Base-by-base conservation (phyloP, 306 rosid genomes). In the Pyrus betulifolia region DNA sequence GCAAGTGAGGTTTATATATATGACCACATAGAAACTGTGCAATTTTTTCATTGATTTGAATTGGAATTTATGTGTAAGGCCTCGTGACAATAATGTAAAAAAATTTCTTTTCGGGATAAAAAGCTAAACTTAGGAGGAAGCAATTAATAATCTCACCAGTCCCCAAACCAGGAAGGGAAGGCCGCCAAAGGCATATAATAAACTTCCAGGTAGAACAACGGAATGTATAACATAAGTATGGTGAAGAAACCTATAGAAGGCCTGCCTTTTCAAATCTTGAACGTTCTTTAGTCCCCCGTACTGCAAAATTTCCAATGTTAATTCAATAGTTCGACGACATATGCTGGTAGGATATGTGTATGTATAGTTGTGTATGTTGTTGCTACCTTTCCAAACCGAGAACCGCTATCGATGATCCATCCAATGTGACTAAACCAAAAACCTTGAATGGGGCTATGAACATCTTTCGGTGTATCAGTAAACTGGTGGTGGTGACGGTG, bases 351-450 rank as follows among this genome's bases (percentile, higher is more conserved):
- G 42, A 7, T 35, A 7, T 35, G 42, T 35, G 42, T 46, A 30
- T 11, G 0, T 8, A 10, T 18, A 31, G 23, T 18, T 63, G 42
- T 25, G 30, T 60, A 11, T 60, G 14, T 31, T 30, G 3, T 63
- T 25, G 89, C 98, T 80, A 90, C 96, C 90, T 87, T 89, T 81
- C 83, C 76, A n/a, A 42, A 25, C 14, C 88, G 30, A 72, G 86
- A 76, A 69, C 78, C 82, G 64, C 87, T 84, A 79, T 91, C 95
- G 81, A 93, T 87, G 8, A 93, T 61, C 98, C 98, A 91, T 67
- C 86, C 87, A 89, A 89, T 86, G 69, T 93, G 98, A 51, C 98
- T 93, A 76, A 79, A 93, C 98, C 96, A 93, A 81, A 93, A 93
- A 51, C 98, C 98, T 77, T 88, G 88, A 18, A 38, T 76, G 11